A percentile compares a stretch with the other conserved stretches of the same genome.
phyloP scores from a whole-genome alignment of 2,329 filamentous ascomycete species.

The Lachnellula suecica region DNA sequence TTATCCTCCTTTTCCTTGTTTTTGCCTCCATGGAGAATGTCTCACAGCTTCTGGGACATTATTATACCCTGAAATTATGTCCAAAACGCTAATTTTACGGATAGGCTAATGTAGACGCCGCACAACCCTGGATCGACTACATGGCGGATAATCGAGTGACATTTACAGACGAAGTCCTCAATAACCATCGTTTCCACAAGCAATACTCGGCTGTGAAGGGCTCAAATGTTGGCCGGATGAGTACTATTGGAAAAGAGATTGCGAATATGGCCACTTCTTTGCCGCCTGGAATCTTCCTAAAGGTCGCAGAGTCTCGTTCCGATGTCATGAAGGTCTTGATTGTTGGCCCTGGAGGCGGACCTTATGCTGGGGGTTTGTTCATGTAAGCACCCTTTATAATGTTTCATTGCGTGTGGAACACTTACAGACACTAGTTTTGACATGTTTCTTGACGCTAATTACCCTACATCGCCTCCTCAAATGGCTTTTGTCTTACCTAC shows the following conservation, averaged over 20 bases:
- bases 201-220: constrained; percentile 7
- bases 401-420: too few relatives aligned
- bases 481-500: constrained; percentile 20
- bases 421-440: constrained; percentile 16
- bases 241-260: constrained; percentile 24
- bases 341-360: constrained; percentile 21
- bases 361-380: constrained; percentile 25
- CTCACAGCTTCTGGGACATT: too few relatives aligned
- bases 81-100: too few relatives aligned
- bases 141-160: constrained; percentile 19
- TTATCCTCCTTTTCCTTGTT: too few relatives aligned
- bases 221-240: constrained; percentile 15
- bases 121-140: constrained; percentile 16
- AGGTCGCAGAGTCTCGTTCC: constrained; percentile 10
- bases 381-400: constrained; percentile 20
- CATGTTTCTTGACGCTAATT: constrained; percentile 20
- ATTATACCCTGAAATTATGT: too few relatives aligned
- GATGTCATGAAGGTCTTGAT: constrained; percentile 26
- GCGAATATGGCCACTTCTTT: constrained; percentile 24
- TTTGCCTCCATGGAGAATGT: too few relatives aligned
- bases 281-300: constrained; percentile 23
- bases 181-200: constrained; percentile 9
- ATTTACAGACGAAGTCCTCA: constrained; percentile 24
- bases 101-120: not conserved
- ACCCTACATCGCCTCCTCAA: constrained; percentile 20